Conservation (phyloP, 2,329 filamentous ascomycete genomes). For the Microdochium nivale region DNA sequence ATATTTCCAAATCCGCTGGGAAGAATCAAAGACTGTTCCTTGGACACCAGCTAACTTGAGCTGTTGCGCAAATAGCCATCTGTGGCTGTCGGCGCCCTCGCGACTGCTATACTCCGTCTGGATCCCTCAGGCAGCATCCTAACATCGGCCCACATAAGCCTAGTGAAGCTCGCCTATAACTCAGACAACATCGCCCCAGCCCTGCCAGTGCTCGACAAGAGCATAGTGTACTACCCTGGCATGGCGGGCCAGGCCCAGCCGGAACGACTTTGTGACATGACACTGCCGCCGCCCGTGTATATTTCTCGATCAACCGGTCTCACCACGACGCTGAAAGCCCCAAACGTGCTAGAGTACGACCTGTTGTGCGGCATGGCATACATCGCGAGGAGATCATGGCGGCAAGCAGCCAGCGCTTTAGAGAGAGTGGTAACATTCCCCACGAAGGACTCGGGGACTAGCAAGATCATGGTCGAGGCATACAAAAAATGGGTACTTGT, state of each 20-base stretch:
- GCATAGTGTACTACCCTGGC: conserved; percentile 57
- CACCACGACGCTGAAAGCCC: conserved; percentile 40
- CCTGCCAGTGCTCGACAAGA: conserved; percentile 53
- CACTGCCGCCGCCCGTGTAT: conserved; percentile 41
- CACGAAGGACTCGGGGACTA: conserved; percentile 50
- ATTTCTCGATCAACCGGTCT: conserved; percentile 52
- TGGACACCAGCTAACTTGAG: background rate
- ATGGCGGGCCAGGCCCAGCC: conserved; percentile 26
- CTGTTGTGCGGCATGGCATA: conserved; percentile 56
- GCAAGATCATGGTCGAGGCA: conserved; percentile 75
- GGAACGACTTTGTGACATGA: conserved; percentile 34
- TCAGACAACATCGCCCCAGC: conserved; percentile 44
- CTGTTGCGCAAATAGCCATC: conserved; percentile 25
- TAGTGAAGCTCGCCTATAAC: conserved; percentile 51
- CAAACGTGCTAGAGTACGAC: conserved; percentile 59
- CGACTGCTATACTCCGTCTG: conserved; percentile 51
- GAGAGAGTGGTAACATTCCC: conserved; percentile 62
- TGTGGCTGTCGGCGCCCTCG: conserved; percentile 34
- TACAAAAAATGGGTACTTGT: conserved; percentile 89
- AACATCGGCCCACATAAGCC: conserved; percentile 51
- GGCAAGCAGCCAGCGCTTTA: conserved; percentile 51
- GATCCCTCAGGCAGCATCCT: conserved; percentile 60
- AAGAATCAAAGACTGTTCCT: conserved; percentile 11
- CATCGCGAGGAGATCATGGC: conserved; percentile 53
- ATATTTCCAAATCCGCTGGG: conserved; percentile 26